phyloP scores from a whole-genome alignment of 2,329 filamentous ascomycete genomes.

The Nannizzia gypsea region DNA sequence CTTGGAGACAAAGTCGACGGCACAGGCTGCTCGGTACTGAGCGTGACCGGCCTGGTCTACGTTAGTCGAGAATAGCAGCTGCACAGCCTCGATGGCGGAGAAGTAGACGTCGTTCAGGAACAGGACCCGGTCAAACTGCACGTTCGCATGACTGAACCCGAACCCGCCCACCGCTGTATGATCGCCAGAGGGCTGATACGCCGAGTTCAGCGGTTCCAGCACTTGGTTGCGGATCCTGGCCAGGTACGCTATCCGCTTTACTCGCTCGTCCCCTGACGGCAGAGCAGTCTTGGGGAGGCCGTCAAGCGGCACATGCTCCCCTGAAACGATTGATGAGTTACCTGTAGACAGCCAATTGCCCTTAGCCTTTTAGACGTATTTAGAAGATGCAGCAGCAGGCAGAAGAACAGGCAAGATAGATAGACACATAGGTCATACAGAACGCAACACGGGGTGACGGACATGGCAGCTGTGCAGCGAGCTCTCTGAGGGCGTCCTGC shows the following conservation, averaged over 20 bases:
- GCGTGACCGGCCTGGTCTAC: slow-evolving; percentile 4
- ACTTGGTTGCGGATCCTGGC: slow-evolving; percentile 10
- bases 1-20: slow-evolving; percentile 10
- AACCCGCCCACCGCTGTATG: background rate
- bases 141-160: slow-evolving; percentile 5
- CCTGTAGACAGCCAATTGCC: background rate
- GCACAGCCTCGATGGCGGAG: slow-evolving; percentile 7
- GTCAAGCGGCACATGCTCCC: slow-evolving; percentile 7
- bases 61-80: slow-evolving; percentile 13
- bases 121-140: slow-evolving; percentile 10
- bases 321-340: slow-evolving; percentile 11
- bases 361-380: background rate
- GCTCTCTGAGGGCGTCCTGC: slow-evolving; percentile 5
- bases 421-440: background rate
- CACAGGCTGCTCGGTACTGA: slow-evolving; percentile 10
- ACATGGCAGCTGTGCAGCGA: slow-evolving; percentile 10
- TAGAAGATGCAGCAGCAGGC: no score
- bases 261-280: slow-evolving; percentile 4
- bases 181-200: background rate
- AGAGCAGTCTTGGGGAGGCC: slow-evolving; percentile 4
- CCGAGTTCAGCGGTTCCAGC: slow-evolving; percentile 7
- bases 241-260: slow-evolving; percentile 11
- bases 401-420: no score
- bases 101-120: slow-evolving; percentile 12
- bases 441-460: background rate